phyloP scores from a whole-genome alignment of 805 yeast genomes.

The Barnettozyma sucrosica region DNA sequence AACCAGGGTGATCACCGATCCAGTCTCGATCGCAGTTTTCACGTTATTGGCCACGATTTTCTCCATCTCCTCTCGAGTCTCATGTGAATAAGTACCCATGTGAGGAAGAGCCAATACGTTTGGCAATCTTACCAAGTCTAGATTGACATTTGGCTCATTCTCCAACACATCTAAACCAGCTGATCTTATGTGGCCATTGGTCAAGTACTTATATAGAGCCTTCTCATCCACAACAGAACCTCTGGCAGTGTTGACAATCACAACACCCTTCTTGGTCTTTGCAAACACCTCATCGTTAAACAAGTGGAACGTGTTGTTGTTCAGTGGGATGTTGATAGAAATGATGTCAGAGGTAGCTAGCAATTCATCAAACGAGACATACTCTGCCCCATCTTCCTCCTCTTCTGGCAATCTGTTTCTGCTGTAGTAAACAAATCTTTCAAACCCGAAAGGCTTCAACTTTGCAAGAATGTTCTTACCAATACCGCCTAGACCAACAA shows the following conservation, averaged over 20 bases:
- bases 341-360: constrained; percentile 60
- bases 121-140: constrained; percentile 55
- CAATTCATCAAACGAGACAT: constrained; percentile 66
- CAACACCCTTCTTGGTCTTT: constrained; percentile 75
- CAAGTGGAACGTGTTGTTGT: constrained; percentile 61
- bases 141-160: constrained; percentile 63
- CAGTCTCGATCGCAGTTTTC: constrained; percentile 48
- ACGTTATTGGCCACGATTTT: constrained; percentile 69
- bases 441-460: constrained; percentile 71
- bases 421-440: constrained; percentile 65
- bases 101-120: constrained; percentile 81
- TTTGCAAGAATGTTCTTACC: constrained; percentile 76
- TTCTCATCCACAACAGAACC: constrained; percentile 76
- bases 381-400: constrained; percentile 63
- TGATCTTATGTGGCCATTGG: constrained; percentile 57
- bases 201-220: constrained; percentile 49
- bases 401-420: constrained; percentile 52
- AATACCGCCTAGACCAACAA: constrained; percentile 86
- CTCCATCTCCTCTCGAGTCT: constrained; percentile 79
- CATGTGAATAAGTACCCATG: constrained; percentile 77
- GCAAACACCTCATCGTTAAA: constrained; percentile 53
- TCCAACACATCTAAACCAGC: constrained; percentile 77
- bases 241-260: constrained; percentile 77
- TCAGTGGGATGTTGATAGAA: constrained; percentile 73
- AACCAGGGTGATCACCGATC: constrained; percentile 69